These are phyloP conservation scores for Abelmoschus esculentus DNA, from an alignment of 345 rosid species.

Conservation along the genomic window DNA sequence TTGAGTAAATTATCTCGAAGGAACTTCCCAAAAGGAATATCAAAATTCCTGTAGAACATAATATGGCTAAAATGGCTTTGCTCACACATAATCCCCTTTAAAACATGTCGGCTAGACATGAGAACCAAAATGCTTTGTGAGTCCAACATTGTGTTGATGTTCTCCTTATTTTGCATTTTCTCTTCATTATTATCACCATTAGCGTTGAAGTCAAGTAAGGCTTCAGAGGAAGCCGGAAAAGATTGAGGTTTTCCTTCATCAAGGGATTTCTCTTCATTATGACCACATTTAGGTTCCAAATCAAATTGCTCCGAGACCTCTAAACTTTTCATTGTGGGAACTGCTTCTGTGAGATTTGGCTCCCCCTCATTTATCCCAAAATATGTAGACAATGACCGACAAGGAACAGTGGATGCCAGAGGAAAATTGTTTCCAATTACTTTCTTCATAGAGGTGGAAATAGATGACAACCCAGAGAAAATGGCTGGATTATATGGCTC, in stretches of 20 bases:
- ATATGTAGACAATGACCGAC: conserved; percentile 46
- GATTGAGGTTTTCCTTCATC: conserved; percentile 30
- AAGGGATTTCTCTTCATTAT: conserved; percentile 26
- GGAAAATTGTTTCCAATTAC: conserved; percentile 42
- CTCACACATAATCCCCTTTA: conserved; percentile 69
- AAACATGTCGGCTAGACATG: conserved; percentile 64
- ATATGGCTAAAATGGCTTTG: conserved; percentile 95
- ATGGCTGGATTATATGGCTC: conserved; percentile 74
- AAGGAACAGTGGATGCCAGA: conserved; percentile 31
- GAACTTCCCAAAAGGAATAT: conserved; percentile 81
- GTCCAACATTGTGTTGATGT: conserved; percentile 36
- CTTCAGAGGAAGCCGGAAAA: conserved; percentile 27
- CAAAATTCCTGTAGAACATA: conserved; percentile 78
- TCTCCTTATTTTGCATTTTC: conserved; percentile 31
- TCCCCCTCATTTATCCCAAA: conserved; percentile 40
- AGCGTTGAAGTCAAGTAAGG: conserved; percentile 16
- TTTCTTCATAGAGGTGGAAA: conserved; percentile 66
- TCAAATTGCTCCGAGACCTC: conserved; percentile 27
- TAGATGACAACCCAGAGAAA: conserved; percentile 66
- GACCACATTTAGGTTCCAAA: conserved; percentile 25
- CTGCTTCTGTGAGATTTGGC: conserved; percentile 19
- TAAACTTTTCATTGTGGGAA: conserved; percentile 30
- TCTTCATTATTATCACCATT: conserved; percentile 30
- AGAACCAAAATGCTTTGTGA: conserved; percentile 83
- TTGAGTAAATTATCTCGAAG: conserved; percentile 67